phyloP scores from a whole-genome alignment of 2,329 filamentous ascomycete genomes.

The Nemania diffusa region DNA sequence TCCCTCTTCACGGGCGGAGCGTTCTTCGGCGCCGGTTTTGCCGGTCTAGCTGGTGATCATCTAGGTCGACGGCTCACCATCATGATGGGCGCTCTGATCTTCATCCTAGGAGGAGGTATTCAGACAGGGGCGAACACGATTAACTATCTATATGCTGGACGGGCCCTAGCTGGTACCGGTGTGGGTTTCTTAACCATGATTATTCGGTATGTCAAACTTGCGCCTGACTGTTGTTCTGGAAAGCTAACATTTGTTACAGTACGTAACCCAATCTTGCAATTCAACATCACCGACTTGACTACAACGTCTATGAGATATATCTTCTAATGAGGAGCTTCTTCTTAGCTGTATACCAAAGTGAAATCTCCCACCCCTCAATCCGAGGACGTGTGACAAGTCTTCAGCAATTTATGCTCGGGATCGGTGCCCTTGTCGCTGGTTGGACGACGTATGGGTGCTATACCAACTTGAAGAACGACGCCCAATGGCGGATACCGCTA shows the following conservation, averaged over 20 bases:
- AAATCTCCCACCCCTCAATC: constrained; percentile 81
- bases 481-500: constrained; percentile 67
- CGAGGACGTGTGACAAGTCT: constrained; percentile 78
- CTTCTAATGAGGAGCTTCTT: constrained; percentile 15
- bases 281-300: not conserved
- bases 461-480: constrained; percentile 45
- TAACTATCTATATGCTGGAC: constrained; percentile 74
- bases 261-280: not conserved
- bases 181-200: constrained; percentile 58
- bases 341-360: constrained; percentile 76
- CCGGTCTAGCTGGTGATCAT: constrained; percentile 67
- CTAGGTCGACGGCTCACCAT: constrained; percentile 75
- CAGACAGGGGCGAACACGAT: constrained; percentile 73
- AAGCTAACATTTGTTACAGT: constrained; percentile 26
- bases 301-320: not conserved
- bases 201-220: constrained; percentile 49
- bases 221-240: not conserved
- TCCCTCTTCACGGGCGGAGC: constrained; percentile 79
- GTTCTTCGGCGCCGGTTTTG: constrained; percentile 70
- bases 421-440: constrained; percentile 76
- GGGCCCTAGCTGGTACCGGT: constrained; percentile 74
- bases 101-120: constrained; percentile 76
- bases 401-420: constrained; percentile 85
- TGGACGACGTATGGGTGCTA: constrained; percentile 75
- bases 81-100: constrained; percentile 74